Percentiles rank a stretch among this genome's conserved stretches.
phyloP scores from a whole-genome alignment of 805 yeast genomes.

The Wickerhamiella lipophila region DNA sequence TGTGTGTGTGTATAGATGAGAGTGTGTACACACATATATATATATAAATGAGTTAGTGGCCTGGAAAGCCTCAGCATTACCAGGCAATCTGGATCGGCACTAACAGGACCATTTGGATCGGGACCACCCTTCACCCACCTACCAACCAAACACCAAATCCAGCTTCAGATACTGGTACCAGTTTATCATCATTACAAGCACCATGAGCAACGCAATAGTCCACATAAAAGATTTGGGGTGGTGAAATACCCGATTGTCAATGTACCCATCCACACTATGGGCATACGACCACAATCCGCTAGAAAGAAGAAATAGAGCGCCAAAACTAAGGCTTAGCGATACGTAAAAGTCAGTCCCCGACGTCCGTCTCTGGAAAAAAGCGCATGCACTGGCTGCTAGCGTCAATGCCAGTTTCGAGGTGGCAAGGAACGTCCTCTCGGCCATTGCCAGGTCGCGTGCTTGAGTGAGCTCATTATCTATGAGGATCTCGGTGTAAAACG shows the following conservation, averaged over 20 bases:
- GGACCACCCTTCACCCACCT: too few species aligned
- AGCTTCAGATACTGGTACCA: not conserved
- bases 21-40: too few species aligned
- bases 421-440: conserved; percentile 10
- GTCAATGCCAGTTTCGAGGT: conserved; percentile 3
- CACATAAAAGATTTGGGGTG: not conserved
- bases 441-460: conserved; percentile 4
- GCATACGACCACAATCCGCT: conserved; percentile 4
- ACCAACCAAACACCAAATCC: not conserved
- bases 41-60: too few species aligned
- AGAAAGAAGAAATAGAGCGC: not conserved
- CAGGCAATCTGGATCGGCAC: too few species aligned
- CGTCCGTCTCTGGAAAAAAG: not conserved
- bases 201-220: not conserved
- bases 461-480: conserved; percentile 4
- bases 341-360: not conserved
- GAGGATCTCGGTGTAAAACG: not conserved
- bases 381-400: conserved; percentile 4
- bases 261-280: not conserved
- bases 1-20: too few species aligned
- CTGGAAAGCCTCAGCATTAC: too few species aligned
- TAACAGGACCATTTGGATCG: too few species aligned
- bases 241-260: conserved; percentile 4
- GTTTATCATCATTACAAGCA: not conserved
- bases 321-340: not conserved